phyloP scores from a whole-genome alignment of 2,329 filamentous ascomycete species.

The Verticillium longisporum region DNA sequence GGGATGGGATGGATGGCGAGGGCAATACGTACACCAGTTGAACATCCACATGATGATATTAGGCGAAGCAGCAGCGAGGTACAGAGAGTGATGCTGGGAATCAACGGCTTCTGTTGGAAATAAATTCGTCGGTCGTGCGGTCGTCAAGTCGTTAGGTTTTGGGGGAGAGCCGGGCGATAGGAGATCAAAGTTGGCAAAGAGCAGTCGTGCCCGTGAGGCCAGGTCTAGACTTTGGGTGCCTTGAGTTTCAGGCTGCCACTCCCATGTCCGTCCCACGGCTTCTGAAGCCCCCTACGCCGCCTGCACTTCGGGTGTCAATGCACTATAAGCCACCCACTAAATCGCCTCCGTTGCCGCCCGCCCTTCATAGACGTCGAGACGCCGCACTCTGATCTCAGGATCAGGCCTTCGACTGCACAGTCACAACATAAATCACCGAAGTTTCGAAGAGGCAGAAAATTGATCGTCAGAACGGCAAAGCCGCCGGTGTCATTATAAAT shows the following conservation, averaged over 20 bases:
- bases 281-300: not conserved
- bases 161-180: not conserved
- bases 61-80: not conserved
- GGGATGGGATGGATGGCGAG: constrained; percentile 1
- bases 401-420: not conserved
- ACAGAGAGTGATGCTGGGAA: not conserved
- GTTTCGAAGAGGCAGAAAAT: not conserved
- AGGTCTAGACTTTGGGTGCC: not conserved
- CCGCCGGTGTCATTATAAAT: not conserved
- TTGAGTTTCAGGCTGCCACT: not conserved
- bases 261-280: not conserved
- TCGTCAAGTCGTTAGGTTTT: constrained; percentile 1
- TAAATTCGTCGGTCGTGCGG: constrained; percentile 1
- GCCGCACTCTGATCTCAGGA: too few species aligned
- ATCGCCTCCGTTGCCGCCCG: too few species aligned
- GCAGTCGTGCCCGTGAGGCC: not conserved
- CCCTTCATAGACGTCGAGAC: too few species aligned
- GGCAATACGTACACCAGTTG: constrained; percentile 80
- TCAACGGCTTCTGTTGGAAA: not conserved
- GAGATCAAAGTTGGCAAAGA: constrained; percentile 3
- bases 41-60: constrained; percentile 74
- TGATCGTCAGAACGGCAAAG: not conserved
- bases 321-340: not conserved
- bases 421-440: not conserved
- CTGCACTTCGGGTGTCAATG: not conserved